Evolutionary conservation across 108 stramenopile genomes (phyloP).

Genomic region (Nitzschia palea): DNA sequence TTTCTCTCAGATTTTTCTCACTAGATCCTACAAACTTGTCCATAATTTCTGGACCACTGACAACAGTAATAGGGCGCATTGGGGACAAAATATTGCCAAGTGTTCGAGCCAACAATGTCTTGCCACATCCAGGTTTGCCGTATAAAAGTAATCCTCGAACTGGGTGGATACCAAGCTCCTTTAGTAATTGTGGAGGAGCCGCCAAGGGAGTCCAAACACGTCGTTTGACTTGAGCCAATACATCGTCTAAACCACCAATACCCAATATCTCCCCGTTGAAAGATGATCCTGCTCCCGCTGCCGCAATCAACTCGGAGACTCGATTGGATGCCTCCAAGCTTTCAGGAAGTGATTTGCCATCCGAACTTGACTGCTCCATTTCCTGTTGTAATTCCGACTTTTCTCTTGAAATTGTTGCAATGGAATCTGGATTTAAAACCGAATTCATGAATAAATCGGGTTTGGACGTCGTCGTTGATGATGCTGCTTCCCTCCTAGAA

Average conservation of each 20-base stretch:
- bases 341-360: not conserved
- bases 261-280: conserved; percentile 74
- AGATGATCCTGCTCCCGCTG: conserved; percentile 64
- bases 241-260: conserved; percentile 85
- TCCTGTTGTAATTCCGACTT: conserved; percentile 45
- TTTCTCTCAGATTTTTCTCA: conserved; percentile 77
- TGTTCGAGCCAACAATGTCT: conserved; percentile 72
- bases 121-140: conserved; percentile 79
- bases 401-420: conserved; percentile 38
- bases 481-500: conserved; percentile 21
- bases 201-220: conserved; percentile 86
- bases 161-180: conserved; percentile 79
- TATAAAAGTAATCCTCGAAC: conserved; percentile 79
- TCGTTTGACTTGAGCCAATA: conserved; percentile 69
- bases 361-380: conserved; percentile 12
- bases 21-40: conserved; percentile 89
- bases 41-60: conserved; percentile 81
- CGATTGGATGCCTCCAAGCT: conserved; percentile 35
- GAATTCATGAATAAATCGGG: conserved; percentile 48
- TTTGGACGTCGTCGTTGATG: conserved; percentile 18
- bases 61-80: conserved; percentile 78
- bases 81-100: conserved; percentile 77
- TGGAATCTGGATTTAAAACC: conserved; percentile 18
- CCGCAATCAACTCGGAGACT: conserved; percentile 71
- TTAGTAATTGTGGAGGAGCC: conserved; percentile 72